A percentile compares a stretch with the other conserved stretches of the same genome.
phyloP scores from a whole-genome alignment of 805 yeast species.

The Starmerella vitae region DNA sequence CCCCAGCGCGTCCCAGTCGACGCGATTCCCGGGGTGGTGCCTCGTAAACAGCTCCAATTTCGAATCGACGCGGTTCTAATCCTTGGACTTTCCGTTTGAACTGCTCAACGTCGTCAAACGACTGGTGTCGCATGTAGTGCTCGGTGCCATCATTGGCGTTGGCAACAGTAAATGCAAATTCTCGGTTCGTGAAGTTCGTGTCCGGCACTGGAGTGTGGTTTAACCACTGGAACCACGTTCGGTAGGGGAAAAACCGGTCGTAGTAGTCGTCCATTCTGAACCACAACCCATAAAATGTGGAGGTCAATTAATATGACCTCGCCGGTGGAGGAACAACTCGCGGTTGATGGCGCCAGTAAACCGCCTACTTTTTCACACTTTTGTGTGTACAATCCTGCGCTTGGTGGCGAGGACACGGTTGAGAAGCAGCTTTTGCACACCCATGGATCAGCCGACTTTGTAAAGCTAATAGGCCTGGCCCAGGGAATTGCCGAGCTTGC shows the following conservation, averaged over 20 bases:
- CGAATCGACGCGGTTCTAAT: slow-evolving; percentile 80
- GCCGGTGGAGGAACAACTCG: too few species aligned
- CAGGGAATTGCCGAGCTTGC: slow-evolving; percentile 22
- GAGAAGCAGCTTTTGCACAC: slow-evolving; percentile 18
- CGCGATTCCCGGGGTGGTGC: slow-evolving; percentile 63
- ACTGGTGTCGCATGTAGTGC: slow-evolving; percentile 79
- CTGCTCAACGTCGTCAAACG: slow-evolving; percentile 52
- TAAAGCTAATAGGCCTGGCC: slow-evolving; percentile 19
- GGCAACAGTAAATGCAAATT: slow-evolving; percentile 80
- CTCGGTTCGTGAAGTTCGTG: slow-evolving; percentile 72
- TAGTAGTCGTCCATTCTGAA: slow-evolving; percentile 20
- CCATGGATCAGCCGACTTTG: slow-evolving; percentile 4
- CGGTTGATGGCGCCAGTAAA: too few species aligned
- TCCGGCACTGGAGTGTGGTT: slow-evolving; percentile 69
- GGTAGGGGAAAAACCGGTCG: slow-evolving; percentile 50
- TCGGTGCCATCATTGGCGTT: slow-evolving; percentile 35
- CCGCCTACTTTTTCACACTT: too few species aligned
- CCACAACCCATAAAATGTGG: background rate
- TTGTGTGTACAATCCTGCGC: slow-evolving; percentile 20
- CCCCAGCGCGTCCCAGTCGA: slow-evolving; percentile 38
- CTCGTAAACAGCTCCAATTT: slow-evolving; percentile 83
- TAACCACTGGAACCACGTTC: slow-evolving; percentile 73
- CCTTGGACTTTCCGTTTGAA: slow-evolving; percentile 63
- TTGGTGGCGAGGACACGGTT: slow-evolving; percentile 18
- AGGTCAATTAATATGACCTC: background rate